Conservation (phyloP, 805 yeast genomes). For the Kuraishia capsulata region DNA sequence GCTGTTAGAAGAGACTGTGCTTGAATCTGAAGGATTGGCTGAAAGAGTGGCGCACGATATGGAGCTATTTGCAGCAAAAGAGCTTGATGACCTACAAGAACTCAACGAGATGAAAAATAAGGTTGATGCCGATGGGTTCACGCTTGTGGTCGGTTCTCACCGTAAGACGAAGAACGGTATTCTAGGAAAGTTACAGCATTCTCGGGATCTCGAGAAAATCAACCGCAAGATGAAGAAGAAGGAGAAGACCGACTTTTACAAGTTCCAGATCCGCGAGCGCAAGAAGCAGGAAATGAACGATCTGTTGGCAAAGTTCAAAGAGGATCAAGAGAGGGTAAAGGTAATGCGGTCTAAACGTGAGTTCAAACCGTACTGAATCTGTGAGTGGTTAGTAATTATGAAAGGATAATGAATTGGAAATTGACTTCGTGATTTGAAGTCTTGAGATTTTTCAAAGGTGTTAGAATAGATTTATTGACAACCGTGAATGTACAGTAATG, state of each 20-base stretch:
- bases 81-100: conserved; percentile 49
- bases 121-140: conserved; percentile 93
- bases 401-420: too few relatives aligned
- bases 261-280: conserved; percentile 91
- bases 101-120: conserved; percentile 44
- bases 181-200: conserved; percentile 35
- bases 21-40: conserved; percentile 45
- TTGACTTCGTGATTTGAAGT: conserved; percentile 3
- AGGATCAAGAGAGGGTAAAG: conserved; percentile 81
- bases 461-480: background rate
- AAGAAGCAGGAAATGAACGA: conserved; percentile 92
- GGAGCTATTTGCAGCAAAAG: conserved; percentile 60
- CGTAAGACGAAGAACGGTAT: conserved; percentile 74
- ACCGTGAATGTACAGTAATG: too few relatives aligned
- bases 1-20: conserved; percentile 26
- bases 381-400: too few relatives aligned
- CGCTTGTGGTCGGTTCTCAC: conserved; percentile 80
- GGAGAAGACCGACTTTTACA: conserved; percentile 85
- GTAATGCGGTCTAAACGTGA: conserved; percentile 71
- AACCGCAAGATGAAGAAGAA: conserved; percentile 52
- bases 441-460: conserved; percentile 2
- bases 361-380: conserved; percentile 81
- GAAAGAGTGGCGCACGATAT: conserved; percentile 51
- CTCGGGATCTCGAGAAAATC: conserved; percentile 17
- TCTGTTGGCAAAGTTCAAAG: conserved; percentile 71